Evolutionary conservation across 2,329 filamentous ascomycete species (phyloP).

Genomic region (Beauveria asiatica): DNA sequence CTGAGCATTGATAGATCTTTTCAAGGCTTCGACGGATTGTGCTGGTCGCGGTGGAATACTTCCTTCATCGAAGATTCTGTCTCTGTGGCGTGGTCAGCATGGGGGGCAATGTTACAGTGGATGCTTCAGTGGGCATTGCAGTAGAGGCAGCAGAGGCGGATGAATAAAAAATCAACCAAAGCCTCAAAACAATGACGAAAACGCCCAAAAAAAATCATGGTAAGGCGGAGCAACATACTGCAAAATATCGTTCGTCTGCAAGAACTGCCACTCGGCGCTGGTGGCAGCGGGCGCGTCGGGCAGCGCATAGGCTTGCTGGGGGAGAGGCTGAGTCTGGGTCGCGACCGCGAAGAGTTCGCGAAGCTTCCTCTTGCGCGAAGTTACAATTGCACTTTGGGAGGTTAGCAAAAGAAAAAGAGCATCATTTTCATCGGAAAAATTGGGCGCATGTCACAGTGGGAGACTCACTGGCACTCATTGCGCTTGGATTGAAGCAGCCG

Average conservation of each 20-base stretch:
- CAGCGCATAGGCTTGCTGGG: conserved; percentile 48
- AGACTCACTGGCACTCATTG: conserved; percentile 51
- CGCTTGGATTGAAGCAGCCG: conserved; percentile 58
- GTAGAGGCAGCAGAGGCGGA: conserved; percentile 12
- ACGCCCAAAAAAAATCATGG: not conserved
- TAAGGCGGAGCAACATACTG: conserved; percentile 39
- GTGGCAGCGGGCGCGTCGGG: conserved; percentile 47
- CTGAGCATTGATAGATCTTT: conserved; percentile 23
- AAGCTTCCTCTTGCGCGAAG: conserved; percentile 84
- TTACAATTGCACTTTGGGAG: conserved; percentile 56
- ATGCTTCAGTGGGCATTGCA: conserved; percentile 3
- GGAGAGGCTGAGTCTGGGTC: conserved; percentile 56
- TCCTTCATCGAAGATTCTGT: conserved; percentile 40
- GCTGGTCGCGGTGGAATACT: conserved; percentile 42
- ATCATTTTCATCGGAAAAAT: conserved; percentile 42
- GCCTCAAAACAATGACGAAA: conserved; percentile 7
- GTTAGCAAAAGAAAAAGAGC: conserved; percentile 36
- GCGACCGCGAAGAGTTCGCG: conserved; percentile 77
- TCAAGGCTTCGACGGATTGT: conserved; percentile 35
- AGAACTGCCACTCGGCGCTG: conserved; percentile 45
- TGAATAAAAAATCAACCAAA: conserved; percentile 14
- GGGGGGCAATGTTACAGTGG: conserved; percentile 3
- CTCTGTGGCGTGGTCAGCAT: conserved; percentile 19
- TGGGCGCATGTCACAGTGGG: conserved; percentile 34
- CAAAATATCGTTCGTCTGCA: conserved; percentile 49